Evolutionary conservation across 2,329 filamentous ascomycete genomes (phyloP).

Genomic region (Colletotrichum shisoi): DNA sequence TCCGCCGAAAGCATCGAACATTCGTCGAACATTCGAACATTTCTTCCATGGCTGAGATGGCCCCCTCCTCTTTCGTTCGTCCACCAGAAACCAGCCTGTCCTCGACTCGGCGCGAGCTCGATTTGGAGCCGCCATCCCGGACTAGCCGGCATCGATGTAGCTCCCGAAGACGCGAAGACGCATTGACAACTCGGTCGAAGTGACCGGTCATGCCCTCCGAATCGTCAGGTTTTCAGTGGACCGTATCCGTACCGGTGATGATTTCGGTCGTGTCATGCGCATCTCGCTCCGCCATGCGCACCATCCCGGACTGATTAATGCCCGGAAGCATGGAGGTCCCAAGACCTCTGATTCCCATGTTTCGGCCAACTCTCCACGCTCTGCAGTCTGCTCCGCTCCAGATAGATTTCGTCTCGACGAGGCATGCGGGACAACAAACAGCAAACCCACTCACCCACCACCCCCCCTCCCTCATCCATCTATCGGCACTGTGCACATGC

Average conservation of each 20-base stretch:
- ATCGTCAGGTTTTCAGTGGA: conserved; percentile 30
- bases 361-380: conserved; percentile 15
- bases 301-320: conserved; percentile 37
- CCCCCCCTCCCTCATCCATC: conserved; percentile 14
- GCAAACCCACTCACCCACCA: conserved; percentile 16
- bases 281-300: conserved; percentile 34
- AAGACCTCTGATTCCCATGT: conserved; percentile 20
- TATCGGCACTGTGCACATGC: background rate
- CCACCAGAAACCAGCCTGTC: conserved; percentile 18
- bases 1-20: conserved; percentile 11
- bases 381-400: conserved; percentile 3
- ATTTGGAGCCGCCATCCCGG: conserved; percentile 21
- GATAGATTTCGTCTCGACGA: conserved; percentile 17
- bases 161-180: conserved; percentile 18
- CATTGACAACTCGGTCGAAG: conserved; percentile 35
- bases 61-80: background rate
- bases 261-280: conserved; percentile 38
- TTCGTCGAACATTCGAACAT: conserved; percentile 22
- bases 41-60: conserved; percentile 13
- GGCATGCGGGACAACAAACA: conserved; percentile 29
- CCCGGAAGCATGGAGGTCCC: conserved; percentile 34
- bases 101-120: background rate
- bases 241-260: conserved; percentile 20
- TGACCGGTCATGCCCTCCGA: conserved; percentile 34
- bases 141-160: conserved; percentile 8